Percentiles rank a stretch among this genome's conserved stretches.
Evolutionary conservation across 768 basidiomycete genomes (phyloP).

Genomic region (Sporobolomyces phaffii): DNA sequence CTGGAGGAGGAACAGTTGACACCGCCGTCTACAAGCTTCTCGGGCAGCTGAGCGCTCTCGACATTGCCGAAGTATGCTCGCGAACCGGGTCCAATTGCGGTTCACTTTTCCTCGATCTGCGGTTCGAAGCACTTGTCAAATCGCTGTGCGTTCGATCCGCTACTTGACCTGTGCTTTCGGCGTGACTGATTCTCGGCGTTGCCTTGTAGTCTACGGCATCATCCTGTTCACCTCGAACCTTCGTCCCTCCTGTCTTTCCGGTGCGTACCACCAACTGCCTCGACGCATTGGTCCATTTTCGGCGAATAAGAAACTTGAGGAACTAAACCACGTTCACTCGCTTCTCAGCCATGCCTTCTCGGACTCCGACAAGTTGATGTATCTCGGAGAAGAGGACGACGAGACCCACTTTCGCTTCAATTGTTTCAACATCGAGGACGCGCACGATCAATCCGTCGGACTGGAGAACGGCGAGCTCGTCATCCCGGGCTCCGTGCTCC

Average conservation of each 20-base stretch:
- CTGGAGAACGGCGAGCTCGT: conserved; percentile 74
- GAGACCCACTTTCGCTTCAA: conserved; percentile 76
- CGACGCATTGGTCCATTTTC: too few relatives aligned
- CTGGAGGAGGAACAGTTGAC: conserved; percentile 73
- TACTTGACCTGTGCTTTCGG: neutral
- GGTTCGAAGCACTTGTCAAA: conserved; percentile 74
- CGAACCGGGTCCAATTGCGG: conserved; percentile 82
- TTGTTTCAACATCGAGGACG: conserved; percentile 70
- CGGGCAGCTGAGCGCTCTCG: conserved; percentile 68
- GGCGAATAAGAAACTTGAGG: too few relatives aligned
- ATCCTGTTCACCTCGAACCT: conserved; percentile 75
- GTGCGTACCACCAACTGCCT: too few relatives aligned
- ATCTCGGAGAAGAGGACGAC: conserved; percentile 67
- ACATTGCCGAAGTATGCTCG: conserved; percentile 84
- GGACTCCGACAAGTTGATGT: conserved; percentile 78
- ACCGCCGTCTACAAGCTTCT: conserved; percentile 60
- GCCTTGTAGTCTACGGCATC: conserved; percentile 59
- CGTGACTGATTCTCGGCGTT: neutral
- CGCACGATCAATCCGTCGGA: conserved; percentile 67
- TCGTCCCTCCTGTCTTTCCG: conserved; percentile 51
- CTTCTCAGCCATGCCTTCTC: conserved; percentile 52
- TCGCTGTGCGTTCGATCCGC: conserved; percentile 49
- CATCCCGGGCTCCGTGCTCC: conserved; percentile 71
- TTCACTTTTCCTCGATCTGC: conserved; percentile 75
- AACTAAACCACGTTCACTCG: too few relatives aligned